Evolutionary conservation across 345 rosid species (phyloP).

Genomic region (Eucalyptus regnans): DNA sequence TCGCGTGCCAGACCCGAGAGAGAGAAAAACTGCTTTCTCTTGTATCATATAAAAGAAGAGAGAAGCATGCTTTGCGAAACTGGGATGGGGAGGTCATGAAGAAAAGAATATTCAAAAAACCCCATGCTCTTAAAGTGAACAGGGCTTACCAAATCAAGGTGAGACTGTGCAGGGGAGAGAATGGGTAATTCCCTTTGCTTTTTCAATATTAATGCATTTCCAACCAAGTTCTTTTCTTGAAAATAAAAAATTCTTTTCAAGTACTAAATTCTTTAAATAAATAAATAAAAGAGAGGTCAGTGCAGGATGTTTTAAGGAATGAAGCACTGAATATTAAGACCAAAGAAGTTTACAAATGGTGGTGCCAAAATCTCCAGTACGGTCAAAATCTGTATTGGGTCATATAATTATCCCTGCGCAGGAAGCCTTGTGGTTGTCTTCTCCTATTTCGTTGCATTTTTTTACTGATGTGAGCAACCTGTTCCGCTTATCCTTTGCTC

Average conservation of each 20-base stretch:
- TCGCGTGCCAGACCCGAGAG: not conserved
- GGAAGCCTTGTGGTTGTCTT: not conserved
- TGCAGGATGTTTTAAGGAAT: not conserved
- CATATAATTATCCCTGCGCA: not conserved
- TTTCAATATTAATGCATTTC: not conserved
- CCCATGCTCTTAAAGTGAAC: not conserved
- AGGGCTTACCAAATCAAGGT: not conserved
- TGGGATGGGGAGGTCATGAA: not conserved
- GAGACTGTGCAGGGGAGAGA: not conserved
- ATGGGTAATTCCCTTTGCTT: not conserved
- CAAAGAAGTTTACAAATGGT: not conserved
- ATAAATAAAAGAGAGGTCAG: not conserved
- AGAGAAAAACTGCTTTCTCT: not conserved
- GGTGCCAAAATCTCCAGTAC: not conserved
- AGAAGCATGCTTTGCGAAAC: not conserved
- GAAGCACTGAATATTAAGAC: not conserved
- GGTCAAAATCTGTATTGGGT: not conserved
- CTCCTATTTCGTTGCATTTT: not conserved
- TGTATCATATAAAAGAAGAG: not conserved
- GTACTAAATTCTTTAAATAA: not conserved
- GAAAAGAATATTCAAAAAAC: conserved; percentile 1
- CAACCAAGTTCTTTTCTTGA: not conserved
- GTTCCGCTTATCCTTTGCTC: not conserved
- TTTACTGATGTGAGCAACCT: not conserved
- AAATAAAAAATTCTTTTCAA: not conserved